A percentile compares a stretch with the other conserved stretches of the same genome.
Evolutionary conservation across 2,329 filamentous ascomycete species (phyloP).

Genomic region (Drechslerella coelobrocha): DNA sequence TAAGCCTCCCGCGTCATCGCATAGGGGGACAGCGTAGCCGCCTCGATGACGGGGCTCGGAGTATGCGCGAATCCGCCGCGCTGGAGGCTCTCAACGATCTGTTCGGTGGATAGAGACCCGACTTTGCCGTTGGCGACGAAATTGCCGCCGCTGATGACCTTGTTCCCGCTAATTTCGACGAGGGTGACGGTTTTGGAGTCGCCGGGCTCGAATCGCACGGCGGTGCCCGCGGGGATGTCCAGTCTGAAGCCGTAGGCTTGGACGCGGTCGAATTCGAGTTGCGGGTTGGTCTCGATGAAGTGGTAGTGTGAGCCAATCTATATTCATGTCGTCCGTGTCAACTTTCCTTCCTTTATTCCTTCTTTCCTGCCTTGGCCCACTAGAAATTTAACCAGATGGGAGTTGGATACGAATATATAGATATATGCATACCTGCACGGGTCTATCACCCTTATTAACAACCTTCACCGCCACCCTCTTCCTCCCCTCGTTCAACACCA

Average conservation of each 20-base stretch:
- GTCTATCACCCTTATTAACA: constrained; percentile 84
- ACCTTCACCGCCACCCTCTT: constrained; percentile 77
- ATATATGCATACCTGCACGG: constrained; percentile 74
- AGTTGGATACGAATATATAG: no score
- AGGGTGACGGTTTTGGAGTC: constrained; percentile 88
- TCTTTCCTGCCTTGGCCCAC: no score
- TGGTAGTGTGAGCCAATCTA: constrained; percentile 90
- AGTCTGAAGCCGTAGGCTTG: constrained; percentile 83
- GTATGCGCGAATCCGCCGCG: constrained; percentile 78
- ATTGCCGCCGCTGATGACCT: constrained; percentile 84
- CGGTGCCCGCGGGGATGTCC: constrained; percentile 89
- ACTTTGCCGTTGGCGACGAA: constrained; percentile 75
- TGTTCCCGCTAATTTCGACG: constrained; percentile 83
- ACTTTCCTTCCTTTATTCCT: neutral
- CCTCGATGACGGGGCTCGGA: constrained; percentile 69
- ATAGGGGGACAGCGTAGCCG: constrained; percentile 63
- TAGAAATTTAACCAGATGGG: no score
- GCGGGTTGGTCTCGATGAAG: constrained; percentile 92
- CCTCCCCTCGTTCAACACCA: constrained; percentile 75
- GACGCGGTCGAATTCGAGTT: constrained; percentile 84
- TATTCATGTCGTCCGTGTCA: neutral
- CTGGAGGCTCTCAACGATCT: constrained; percentile 72
- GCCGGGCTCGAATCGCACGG: constrained; percentile 90
- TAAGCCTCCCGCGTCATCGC: constrained; percentile 81
- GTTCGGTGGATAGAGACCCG: constrained; percentile 68